phyloP scores from a whole-genome alignment of 176 grass and related monocot genomes.

The Aegilops bicornis region DNA sequence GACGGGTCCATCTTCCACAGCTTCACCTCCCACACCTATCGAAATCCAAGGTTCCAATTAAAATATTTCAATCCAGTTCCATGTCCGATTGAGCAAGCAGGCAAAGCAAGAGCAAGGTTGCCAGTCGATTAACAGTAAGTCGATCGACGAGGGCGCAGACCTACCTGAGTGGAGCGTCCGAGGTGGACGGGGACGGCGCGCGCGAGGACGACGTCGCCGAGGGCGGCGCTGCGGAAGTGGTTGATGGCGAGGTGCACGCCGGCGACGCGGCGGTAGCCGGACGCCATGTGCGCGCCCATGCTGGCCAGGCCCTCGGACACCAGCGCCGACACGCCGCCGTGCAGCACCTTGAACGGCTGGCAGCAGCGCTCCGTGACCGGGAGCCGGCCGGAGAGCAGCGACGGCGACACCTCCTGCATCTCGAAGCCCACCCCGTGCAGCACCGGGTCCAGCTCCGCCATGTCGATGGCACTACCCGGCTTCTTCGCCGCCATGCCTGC shows the following conservation, averaged over 20 bases:
- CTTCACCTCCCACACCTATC: conserved; percentile 90
- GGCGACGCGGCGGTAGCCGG: conserved; percentile 58
- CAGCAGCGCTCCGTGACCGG: conserved; percentile 52
- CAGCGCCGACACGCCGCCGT: conserved; percentile 70
- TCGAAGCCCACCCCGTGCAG: conserved; percentile 61
- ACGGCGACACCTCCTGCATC: conserved; percentile 49
- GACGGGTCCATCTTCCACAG: conserved; percentile 49
- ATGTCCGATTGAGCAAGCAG: background rate
- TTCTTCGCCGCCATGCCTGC: background rate
- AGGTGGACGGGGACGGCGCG: conserved; percentile 55
- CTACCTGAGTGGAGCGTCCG: conserved; percentile 63
- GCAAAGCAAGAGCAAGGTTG: too few relatives aligned
- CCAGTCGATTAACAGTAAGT: too few relatives aligned
- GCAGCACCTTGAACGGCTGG: conserved; percentile 89
- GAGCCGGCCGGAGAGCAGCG: conserved; percentile 46
- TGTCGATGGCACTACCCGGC: background rate
- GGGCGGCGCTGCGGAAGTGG: conserved; percentile 66
- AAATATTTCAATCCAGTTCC: background rate
- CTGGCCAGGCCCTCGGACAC: conserved; percentile 69
- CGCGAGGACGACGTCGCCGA: conserved; percentile 62
- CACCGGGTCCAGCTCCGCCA: conserved; percentile 55
- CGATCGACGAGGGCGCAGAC: too few relatives aligned
- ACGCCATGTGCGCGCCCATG: conserved; percentile 91
- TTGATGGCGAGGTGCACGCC: conserved; percentile 78
- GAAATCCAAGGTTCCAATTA: too few relatives aligned